These are phyloP conservation scores for Pythium guiyangense DNA, from an alignment of 352 stramenopile genomes.

Conservation along the genomic window DNA sequence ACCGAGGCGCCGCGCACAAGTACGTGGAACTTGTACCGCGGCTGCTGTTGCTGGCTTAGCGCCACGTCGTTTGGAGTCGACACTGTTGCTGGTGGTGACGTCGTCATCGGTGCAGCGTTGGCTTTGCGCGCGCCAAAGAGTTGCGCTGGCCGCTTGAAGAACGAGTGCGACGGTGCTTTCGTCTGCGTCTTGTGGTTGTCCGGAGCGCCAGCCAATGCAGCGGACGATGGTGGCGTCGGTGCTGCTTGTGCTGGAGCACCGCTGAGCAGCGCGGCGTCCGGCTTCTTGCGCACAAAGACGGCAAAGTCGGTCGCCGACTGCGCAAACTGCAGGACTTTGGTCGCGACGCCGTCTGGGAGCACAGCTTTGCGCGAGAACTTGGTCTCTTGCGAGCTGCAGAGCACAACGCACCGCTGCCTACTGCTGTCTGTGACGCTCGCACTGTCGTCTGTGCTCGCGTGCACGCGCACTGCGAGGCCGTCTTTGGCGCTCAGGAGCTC, in stretches of 20 bases:
- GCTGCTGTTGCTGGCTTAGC: constrained; percentile 1
- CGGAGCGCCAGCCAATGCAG: neutral
- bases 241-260: neutral
- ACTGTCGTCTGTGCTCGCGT: neutral
- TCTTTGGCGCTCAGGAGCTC: constrained; percentile 46
- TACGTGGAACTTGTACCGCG: constrained; percentile 8
- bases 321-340: constrained; percentile 33
- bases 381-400: constrained; percentile 23
- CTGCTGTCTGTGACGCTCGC: too few species aligned
- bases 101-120: constrained; percentile 9
- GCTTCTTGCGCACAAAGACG: constrained; percentile 17
- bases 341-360: constrained; percentile 23
- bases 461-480: constrained; percentile 27
- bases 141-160: constrained; percentile 22
- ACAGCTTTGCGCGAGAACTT: constrained; percentile 19
- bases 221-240: neutral
- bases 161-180: constrained; percentile 9
- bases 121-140: constrained; percentile 19
- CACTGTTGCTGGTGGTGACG: neutral
- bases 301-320: constrained; percentile 5
- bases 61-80: neutral
- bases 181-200: neutral
- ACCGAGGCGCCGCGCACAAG: constrained; percentile 6
- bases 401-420: constrained; percentile 3
- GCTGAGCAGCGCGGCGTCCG: neutral